Conservation (phyloP, 371 early-diverging fungal species). For the Syncephalis fuscata region DNA sequence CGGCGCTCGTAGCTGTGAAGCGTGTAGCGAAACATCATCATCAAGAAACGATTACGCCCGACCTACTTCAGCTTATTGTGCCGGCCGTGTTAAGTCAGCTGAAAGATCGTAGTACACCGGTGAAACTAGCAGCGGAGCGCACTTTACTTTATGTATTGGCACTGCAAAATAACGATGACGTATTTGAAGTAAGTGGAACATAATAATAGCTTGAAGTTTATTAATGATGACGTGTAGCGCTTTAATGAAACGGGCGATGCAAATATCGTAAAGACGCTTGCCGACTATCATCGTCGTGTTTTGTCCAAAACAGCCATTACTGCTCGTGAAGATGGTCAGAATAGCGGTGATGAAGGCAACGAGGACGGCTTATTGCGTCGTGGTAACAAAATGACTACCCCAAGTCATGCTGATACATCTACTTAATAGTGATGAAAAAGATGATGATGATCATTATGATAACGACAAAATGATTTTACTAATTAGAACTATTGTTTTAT, state of each 20-base stretch:
- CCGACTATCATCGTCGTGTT: constrained; percentile 34
- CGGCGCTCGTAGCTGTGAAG: constrained; percentile 10
- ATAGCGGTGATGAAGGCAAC: background rate
- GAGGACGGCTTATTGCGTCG: no score
- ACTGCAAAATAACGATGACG: constrained; percentile 23
- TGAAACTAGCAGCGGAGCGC: constrained; percentile 71
- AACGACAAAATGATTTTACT: no score
- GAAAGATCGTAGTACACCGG: constrained; percentile 55
- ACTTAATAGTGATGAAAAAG: no score
- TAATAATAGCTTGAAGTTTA: no score
- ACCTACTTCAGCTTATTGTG: constrained; percentile 27
- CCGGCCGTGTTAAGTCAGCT: constrained; percentile 48
- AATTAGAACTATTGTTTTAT: no score
- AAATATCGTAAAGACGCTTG: constrained; percentile 6
- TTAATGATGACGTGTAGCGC: background rate
- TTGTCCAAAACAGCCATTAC: constrained; percentile 27
- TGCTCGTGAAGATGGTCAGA: background rate
- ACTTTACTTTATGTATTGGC: constrained; percentile 48
- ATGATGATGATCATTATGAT: no score
- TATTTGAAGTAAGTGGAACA: constrained; percentile 6
- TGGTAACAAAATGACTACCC: no score
- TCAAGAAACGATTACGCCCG: background rate
- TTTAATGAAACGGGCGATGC: background rate
- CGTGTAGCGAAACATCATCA: background rate
- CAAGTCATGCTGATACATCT: no score